Evolutionary conservation across 441 rosid genomes (phyloP), one percentile per base, ranked within the genome.

Genomic region (Syzygium syzygioides): DNA sequence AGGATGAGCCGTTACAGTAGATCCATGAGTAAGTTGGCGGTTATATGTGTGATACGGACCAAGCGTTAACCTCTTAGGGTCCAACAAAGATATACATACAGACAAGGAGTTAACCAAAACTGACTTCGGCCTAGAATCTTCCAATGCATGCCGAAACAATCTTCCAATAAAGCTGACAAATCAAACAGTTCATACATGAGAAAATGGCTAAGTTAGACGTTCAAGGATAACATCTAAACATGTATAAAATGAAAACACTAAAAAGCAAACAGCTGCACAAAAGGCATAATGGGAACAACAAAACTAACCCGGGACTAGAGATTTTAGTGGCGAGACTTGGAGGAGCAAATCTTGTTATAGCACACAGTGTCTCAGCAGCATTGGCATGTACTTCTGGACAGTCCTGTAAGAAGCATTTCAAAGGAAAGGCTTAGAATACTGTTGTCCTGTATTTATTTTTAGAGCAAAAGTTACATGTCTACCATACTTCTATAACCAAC

Each of bases 371-470:
- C 94, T 98, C 99, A 87, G 99, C 99, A 68, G 96, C 94, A 90
- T 98, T 98, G 87, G 97, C 95, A 94, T 96, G 99, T 90, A 96
- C 99, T 93, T 98, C 98, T 32, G 99, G 97, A 86, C 90, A 95
- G 90, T 96, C 98, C 99, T 96, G 95, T 52, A 90, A 80, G 88
- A 45, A 25, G 50, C 79, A 68, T 62, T 76, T 48, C 56, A 55
- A 87, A 86, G 57, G 26, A 88, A 60, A 55, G 50, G 56, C 48
- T 76, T 5, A 88, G 30, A 76, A 20, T 57, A 53, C 85, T 62
- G 83, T 41, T 76, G 26, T 20, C 41, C 41, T 37, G n/a, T 37
- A 41, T 37, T 6, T 45, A 76, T 37, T 37, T 76, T 76, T 26
- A 68, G 50, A 71, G 80, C 26, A 71, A 37, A 71, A 71, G 28